A percentile compares a stretch with the other conserved stretches of the same genome.
Conservation (phyloP, 208 protist species). For the Kentomonas sorsogonicus region DNA sequence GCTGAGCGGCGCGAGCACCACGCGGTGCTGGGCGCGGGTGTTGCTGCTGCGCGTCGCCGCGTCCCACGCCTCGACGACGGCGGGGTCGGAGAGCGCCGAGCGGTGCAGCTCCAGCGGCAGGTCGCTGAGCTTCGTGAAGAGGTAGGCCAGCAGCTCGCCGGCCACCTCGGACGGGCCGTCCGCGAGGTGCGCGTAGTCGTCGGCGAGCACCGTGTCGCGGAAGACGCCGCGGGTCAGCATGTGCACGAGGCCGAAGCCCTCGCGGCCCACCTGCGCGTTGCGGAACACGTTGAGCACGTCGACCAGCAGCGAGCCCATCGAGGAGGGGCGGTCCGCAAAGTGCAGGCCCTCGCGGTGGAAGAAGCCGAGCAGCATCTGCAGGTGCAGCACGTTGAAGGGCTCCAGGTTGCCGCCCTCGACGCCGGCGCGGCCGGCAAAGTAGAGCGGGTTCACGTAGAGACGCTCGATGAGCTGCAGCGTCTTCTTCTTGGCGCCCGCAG, state of each 20-base stretch:
- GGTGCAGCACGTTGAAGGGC: slow-evolving; percentile 54
- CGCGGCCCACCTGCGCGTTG: slow-evolving; percentile 57
- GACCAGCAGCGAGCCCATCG: slow-evolving; percentile 70
- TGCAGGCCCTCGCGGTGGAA: slow-evolving; percentile 79
- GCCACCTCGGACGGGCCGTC: slow-evolving; percentile 41
- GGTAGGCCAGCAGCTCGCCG: slow-evolving; percentile 67
- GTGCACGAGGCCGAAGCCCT: slow-evolving; percentile 73
- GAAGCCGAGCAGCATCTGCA: slow-evolving; percentile 76
- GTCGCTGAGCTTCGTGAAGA: slow-evolving; percentile 72
- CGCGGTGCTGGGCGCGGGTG: slow-evolving; percentile 84
- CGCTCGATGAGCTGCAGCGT: slow-evolving; percentile 57
- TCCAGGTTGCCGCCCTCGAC: slow-evolving; percentile 75
- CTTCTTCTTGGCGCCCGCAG: slow-evolving; percentile 38
- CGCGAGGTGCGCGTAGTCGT: slow-evolving; percentile 22
- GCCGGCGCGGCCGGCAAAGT: slow-evolving; percentile 61
- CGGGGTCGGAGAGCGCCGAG: slow-evolving; percentile 71
- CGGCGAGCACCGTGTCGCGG: slow-evolving; percentile 39
- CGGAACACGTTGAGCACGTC: slow-evolving; percentile 80
- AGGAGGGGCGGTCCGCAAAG: slow-evolving; percentile 71
- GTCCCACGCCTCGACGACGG: slow-evolving; percentile 53
- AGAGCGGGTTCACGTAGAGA: slow-evolving; percentile 78
- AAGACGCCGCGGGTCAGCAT: slow-evolving; percentile 76
- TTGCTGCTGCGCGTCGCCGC: slow-evolving; percentile 21
- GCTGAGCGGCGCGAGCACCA: slow-evolving; percentile 65
- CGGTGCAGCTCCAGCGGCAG: slow-evolving; percentile 84